phyloP scores from a whole-genome alignment of 352 stramenopile genomes.

The Phytophthora syringae region DNA sequence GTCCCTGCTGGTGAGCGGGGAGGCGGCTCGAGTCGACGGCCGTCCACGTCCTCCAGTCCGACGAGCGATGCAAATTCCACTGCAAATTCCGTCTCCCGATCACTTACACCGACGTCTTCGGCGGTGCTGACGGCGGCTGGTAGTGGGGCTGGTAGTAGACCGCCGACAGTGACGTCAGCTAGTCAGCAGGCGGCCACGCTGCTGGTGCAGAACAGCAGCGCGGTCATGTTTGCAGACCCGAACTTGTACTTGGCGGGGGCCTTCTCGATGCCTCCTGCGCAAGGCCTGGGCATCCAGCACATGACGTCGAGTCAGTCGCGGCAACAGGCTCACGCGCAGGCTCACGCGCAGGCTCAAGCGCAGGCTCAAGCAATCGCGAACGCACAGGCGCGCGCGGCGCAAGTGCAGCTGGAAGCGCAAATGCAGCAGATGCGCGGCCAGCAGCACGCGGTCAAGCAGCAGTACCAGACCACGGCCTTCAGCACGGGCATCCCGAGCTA shows the following conservation, averaged over 20 bases:
- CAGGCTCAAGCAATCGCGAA: constrained; percentile 57
- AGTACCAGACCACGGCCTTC: constrained; percentile 66
- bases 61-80: constrained; percentile 4
- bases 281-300: constrained; percentile 64
- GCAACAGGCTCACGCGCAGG: constrained; percentile 54
- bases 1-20: constrained; percentile 45
- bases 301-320: constrained; percentile 44
- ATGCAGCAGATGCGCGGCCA: constrained; percentile 49
- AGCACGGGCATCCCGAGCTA: constrained; percentile 60
- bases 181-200: constrained; percentile 64
- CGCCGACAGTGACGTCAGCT: constrained; percentile 39
- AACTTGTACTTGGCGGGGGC: constrained; percentile 74
- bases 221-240: constrained; percentile 66
- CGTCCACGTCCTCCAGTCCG: constrained; percentile 36
- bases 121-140: constrained; percentile 35
- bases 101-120: constrained; percentile 41
- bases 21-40: constrained; percentile 51
- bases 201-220: constrained; percentile 59
- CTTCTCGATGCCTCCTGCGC: constrained; percentile 53
- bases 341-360: constrained; percentile 40
- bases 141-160: constrained; percentile 29
- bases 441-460: constrained; percentile 60
- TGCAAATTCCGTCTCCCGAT: constrained; percentile 10
- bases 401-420: constrained; percentile 59
- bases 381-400: constrained; percentile 47